Evolutionary conservation across 805 yeast genomes (phyloP), one percentile per base, ranked within the genome.

Genomic region (Lachancea sp.): DNA sequence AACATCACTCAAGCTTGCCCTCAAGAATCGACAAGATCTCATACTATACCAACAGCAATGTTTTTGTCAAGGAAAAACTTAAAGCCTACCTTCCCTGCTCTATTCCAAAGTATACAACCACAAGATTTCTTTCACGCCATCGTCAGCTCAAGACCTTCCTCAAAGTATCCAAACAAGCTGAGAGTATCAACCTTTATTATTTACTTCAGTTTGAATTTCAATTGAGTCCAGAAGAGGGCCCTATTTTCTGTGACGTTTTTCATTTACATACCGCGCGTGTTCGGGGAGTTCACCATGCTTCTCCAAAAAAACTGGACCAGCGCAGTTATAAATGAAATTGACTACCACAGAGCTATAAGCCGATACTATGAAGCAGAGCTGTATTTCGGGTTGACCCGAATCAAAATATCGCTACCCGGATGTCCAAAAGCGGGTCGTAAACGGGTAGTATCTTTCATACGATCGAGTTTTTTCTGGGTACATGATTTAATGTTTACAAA

Each of bases 21-120:
- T 45, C 47, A 35, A 39, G 51, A 32, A 49, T 49, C 15, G 51
- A 46, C 38, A 36, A 48, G 29, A 41, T 42, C 13, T 38, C 51
- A 20, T 12, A 27, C 22, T 36, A 39, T 25, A 34, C 45, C 25
- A 38, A 38, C 27, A 49, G 36, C 34, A 49, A 46, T 29, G 38
- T 41, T 35, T 49, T 34, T 27, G 37, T 46, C 27, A 43, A 48
- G n/a, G n/a, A n/a, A n/a, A n/a, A n/a, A n/a, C n/a, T n/a, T n/a
- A n/a, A 41, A 18, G 18, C 35, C 11, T 46, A 38, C 30, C 35
- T 46, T 17, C 25, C 47, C 11, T 39, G 15, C 25, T 31, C 38
- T 22, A 40, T 49, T 18, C 47, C 49, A 19, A 40, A 32, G 40
- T 34, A 41, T 40, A 36, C 42, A 31, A 11, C n/a, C 17, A 46